Percentiles rank a stretch among this genome's conserved stretches.
Conservation (phyloP, 2,329 filamentous ascomycete genomes). For the Aspergillus uvarum region DNA sequence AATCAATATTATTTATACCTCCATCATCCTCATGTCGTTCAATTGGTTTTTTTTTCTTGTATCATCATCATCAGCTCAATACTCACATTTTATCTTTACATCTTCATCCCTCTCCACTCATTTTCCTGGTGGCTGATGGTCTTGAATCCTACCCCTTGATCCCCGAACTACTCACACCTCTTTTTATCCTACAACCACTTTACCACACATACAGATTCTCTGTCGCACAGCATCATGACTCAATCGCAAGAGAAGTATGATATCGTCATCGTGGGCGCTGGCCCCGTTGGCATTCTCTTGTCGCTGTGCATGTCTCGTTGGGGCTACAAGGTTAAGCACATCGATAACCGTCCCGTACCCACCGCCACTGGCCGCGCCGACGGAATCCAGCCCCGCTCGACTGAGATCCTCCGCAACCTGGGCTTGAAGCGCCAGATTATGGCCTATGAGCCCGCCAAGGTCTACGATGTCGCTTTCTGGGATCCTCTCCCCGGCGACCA, state of each 20-base stretch:
- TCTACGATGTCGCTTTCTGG: constrained; percentile 71
- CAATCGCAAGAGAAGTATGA: constrained; percentile 55
- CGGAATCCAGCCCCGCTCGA: constrained; percentile 84
- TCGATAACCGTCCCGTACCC: constrained; percentile 84
- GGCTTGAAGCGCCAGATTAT: constrained; percentile 85
- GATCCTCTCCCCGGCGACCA: constrained; percentile 53
- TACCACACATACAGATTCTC: not conserved
- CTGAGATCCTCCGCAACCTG: constrained; percentile 86
- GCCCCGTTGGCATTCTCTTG: constrained; percentile 82
- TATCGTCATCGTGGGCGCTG: constrained; percentile 81
- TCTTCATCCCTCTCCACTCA: not conserved
- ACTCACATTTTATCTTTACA: constrained; percentile 3
- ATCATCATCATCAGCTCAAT: constrained; percentile 3
- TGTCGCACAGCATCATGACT: constrained; percentile 25
- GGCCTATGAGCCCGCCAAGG: constrained; percentile 80
- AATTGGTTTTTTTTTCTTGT: constrained; percentile 8
- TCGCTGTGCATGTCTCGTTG: constrained; percentile 85
- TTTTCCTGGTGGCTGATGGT: not conserved
- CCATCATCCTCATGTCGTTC: constrained; percentile 24
- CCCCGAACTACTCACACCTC: not conserved
- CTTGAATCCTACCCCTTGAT: not conserved
- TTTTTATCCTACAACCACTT: constrained; percentile 4
- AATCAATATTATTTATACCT: constrained; percentile 27
- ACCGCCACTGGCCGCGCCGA: constrained; percentile 85
- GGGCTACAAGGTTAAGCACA: constrained; percentile 94